Conservation (phyloP, 331 rosid genomes). For the Dryas integrifolia region DNA sequence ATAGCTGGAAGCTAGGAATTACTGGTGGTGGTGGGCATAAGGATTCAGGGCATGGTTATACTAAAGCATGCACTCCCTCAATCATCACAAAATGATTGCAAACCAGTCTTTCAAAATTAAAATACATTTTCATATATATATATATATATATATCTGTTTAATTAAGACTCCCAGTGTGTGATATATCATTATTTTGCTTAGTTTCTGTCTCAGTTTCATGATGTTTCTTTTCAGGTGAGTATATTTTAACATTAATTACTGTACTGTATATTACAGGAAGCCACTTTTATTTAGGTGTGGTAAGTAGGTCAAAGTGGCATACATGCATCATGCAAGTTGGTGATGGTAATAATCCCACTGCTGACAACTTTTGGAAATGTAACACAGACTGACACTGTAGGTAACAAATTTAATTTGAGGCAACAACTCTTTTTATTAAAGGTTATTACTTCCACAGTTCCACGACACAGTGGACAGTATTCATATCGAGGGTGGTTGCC, state of each 20-base stretch:
- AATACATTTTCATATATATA: neutral
- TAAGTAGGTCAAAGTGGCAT: neutral
- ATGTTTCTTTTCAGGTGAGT: conserved; percentile 3
- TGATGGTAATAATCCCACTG: conserved; percentile 12
- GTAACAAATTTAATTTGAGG: conserved; percentile 5
- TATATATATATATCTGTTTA: neutral
- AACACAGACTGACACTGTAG: conserved; percentile 13
- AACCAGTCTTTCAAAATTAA: neutral
- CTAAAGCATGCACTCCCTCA: conserved; percentile 9
- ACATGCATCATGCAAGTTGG: neutral
- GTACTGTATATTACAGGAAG: too few species aligned
- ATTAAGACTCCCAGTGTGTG: neutral
- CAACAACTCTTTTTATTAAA: neutral
- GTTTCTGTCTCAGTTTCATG: neutral
- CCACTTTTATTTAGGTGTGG: too few species aligned
- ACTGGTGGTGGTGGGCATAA: too few species aligned
- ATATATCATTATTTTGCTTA: neutral
- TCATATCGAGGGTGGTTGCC: neutral
- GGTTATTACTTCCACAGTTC: too few species aligned
- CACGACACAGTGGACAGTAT: too few species aligned
- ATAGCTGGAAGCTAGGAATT: neutral
- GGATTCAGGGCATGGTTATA: neutral
- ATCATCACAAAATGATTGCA: conserved; percentile 19
- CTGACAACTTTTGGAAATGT: conserved; percentile 18
- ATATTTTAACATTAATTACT: too few species aligned